Evolutionary conservation across 768 basidiomycete genomes (phyloP).

Genomic region (Tricholoma matsutake): DNA sequence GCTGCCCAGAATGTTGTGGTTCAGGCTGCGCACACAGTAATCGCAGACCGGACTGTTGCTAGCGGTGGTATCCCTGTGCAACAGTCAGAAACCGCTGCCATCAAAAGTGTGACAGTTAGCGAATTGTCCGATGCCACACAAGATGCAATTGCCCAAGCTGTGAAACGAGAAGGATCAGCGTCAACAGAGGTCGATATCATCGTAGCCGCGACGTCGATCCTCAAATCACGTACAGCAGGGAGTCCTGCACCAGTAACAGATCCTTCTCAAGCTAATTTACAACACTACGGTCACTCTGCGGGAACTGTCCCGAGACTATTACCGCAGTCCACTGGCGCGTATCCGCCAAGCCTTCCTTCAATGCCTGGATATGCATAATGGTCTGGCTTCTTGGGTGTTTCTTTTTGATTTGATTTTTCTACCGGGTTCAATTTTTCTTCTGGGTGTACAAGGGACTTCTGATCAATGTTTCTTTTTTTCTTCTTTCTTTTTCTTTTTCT

Average conservation of each 20-base stretch:
- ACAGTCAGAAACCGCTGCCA: constrained; percentile 38
- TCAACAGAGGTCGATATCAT: constrained; percentile 82
- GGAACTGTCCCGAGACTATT: constrained; percentile 21
- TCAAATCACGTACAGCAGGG: constrained; percentile 39
- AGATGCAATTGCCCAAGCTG: constrained; percentile 77
- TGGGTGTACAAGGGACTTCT: constrained; percentile 28
- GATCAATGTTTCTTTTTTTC: constrained; percentile 11
- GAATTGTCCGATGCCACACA: constrained; percentile 53
- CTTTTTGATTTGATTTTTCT: constrained; percentile 23
- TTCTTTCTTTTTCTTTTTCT: background rate
- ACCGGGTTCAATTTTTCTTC: constrained; percentile 20
- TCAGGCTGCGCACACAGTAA: constrained; percentile 71
- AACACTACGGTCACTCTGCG: constrained; percentile 18
- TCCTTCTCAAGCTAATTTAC: constrained; percentile 18
- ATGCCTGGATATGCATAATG: constrained; percentile 42
- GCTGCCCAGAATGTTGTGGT: constrained; percentile 82
- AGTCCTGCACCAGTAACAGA: constrained; percentile 19
- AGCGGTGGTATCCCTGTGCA: constrained; percentile 35
- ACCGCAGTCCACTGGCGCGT: constrained; percentile 16
- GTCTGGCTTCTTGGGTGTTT: constrained; percentile 21
- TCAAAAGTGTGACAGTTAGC: constrained; percentile 48
- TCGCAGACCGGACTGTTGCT: constrained; percentile 45
- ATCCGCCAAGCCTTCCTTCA: constrained; percentile 34
- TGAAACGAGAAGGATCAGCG: constrained; percentile 67
- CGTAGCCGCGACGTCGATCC: constrained; percentile 59